A percentile compares a stretch with the other conserved stretches of the same genome.
These are phyloP conservation scores for Diaporthe vexans DNA, from an alignment of 2,329 filamentous ascomycete species.

Conservation along the genomic window DNA sequence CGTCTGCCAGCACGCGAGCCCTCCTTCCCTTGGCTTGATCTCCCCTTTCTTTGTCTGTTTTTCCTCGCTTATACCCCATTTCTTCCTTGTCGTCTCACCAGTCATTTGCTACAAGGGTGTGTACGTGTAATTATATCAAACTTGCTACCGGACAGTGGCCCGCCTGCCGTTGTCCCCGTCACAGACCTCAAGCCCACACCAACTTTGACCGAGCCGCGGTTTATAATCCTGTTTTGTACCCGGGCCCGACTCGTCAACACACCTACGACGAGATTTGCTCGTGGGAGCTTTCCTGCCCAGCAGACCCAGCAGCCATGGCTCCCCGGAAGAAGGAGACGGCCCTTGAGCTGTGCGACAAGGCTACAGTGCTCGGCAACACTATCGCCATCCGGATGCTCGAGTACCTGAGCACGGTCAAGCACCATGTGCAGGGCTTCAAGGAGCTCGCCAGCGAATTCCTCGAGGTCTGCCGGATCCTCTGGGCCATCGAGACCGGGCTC, in stretches of 20 bases:
- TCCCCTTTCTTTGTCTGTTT: constrained; percentile 11
- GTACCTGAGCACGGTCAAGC: constrained; percentile 70
- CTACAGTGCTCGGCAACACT: constrained; percentile 72
- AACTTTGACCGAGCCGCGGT: neutral
- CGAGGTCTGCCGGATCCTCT: constrained; percentile 75
- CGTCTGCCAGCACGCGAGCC: constrained; percentile 8
- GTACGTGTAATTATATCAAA: constrained; percentile 19
- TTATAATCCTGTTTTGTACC: neutral
- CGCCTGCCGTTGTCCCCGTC: constrained; percentile 14
- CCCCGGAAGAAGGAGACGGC: constrained; percentile 49
- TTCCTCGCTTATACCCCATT: constrained; percentile 22
- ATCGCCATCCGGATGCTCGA: constrained; percentile 77
- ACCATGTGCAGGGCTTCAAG: constrained; percentile 68
- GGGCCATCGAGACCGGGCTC: constrained; percentile 78
- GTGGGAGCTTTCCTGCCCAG: neutral
- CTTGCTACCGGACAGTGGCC: constrained; percentile 32
- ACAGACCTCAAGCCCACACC: neutral
- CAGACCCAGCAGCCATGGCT: constrained; percentile 42
- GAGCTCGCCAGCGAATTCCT: constrained; percentile 76
- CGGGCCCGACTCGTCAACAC: neutral
- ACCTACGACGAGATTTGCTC: neutral
- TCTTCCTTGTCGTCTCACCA: neutral
- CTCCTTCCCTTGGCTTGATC: constrained; percentile 14
- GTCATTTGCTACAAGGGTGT: constrained; percentile 4
- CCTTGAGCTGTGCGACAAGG: constrained; percentile 68